Evolutionary conservation across 2,329 filamentous ascomycete species (phyloP).

Genomic region (Chrysoporthe austroafricana): DNA sequence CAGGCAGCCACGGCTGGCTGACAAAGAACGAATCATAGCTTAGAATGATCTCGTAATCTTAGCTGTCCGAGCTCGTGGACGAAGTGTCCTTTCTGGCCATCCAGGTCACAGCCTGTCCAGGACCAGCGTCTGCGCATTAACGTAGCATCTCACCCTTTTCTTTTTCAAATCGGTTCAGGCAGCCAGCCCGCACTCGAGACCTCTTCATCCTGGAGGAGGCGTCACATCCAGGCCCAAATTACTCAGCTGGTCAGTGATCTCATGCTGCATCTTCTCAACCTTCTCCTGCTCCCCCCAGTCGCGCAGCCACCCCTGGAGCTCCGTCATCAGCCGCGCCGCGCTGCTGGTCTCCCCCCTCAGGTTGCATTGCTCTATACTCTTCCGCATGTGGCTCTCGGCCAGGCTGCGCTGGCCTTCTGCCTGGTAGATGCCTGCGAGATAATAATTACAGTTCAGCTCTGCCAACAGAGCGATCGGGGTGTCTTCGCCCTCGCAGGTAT

Average conservation of each 20-base stretch:
- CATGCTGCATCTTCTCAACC: constrained; percentile 9
- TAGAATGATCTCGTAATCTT: too few relatives aligned
- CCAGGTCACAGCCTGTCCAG: too few relatives aligned
- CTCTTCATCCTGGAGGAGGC: background rate
- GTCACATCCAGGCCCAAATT: constrained; percentile 9
- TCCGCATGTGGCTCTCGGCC: constrained; percentile 15
- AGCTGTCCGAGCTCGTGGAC: too few relatives aligned
- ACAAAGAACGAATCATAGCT: background rate
- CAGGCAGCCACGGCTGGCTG: background rate
- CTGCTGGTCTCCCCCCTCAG: background rate
- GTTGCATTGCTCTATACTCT: constrained; percentile 13
- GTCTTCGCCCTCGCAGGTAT: background rate
- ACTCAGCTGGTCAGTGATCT: constrained; percentile 6
- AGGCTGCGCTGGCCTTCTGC: constrained; percentile 9
- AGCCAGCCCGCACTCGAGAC: background rate
- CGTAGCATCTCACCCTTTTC: background rate
- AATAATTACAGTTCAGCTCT: constrained; percentile 22
- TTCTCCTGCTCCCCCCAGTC: constrained; percentile 26
- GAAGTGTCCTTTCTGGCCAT: too few relatives aligned
- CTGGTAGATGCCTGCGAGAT: constrained; percentile 20
- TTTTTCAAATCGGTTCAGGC: too few relatives aligned
- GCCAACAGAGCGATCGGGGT: background rate
- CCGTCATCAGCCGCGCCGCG: constrained; percentile 18
- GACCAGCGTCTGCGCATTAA: background rate
- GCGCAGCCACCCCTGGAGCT: constrained; percentile 18